phyloP scores from a whole-genome alignment of 257 asterid genomes.

The Vinca minor region DNA sequence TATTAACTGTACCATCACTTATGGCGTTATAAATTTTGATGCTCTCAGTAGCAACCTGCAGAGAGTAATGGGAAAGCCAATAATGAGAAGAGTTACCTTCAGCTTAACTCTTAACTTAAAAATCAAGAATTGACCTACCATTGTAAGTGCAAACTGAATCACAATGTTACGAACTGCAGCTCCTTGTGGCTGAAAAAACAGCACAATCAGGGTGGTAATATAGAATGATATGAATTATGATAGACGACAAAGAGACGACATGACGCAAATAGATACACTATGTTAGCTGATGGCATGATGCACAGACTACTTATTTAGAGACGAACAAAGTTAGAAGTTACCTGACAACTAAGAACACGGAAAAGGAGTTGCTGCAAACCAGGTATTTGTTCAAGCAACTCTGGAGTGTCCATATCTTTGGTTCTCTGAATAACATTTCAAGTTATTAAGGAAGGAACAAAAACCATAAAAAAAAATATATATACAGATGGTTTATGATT shows the following conservation, averaged over 20 bases:
- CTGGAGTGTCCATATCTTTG: constrained; percentile 76
- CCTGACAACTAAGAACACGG: constrained; percentile 91
- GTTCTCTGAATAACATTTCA: constrained; percentile 52
- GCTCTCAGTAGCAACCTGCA: constrained; percentile 92
- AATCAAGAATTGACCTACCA: constrained; percentile 38
- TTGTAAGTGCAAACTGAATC: constrained; percentile 86
- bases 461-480: neutral
- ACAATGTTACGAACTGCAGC: constrained; percentile 75
- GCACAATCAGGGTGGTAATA: constrained; percentile 19
- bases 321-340: constrained; percentile 20
- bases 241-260: neutral
- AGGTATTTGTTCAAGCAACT: constrained; percentile 76
- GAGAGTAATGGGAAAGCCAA: constrained; percentile 14
- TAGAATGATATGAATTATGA: neutral
- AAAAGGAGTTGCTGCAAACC: constrained; percentile 76
- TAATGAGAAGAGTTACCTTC: constrained; percentile 5
- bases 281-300: neutral
- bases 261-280: neutral
- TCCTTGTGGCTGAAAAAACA: constrained; percentile 88
- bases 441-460: constrained; percentile 9
- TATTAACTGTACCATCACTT: constrained; percentile 76
- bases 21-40: constrained; percentile 77
- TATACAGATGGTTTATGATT: neutral
- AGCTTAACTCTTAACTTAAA: constrained; percentile 1
- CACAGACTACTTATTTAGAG: constrained; percentile 4